Percentiles rank a stretch among this genome's conserved stretches.
Evolutionary conservation across 371 early-diverging fungal species (phyloP).

Genomic region (Dentiscutata heterogama): DNA sequence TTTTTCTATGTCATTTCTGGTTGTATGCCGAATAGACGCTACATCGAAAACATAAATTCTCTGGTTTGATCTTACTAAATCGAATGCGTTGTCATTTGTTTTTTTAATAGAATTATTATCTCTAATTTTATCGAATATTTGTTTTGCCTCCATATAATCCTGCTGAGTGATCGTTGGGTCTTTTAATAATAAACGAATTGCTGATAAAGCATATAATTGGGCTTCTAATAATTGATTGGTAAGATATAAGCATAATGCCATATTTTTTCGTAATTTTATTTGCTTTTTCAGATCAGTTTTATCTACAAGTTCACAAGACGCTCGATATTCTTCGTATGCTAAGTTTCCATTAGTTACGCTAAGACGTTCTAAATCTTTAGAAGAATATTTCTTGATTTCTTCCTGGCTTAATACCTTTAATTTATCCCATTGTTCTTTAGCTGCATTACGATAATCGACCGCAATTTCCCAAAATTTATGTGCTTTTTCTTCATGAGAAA

Average conservation of each 20-base stretch:
- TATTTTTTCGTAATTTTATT: neutral
- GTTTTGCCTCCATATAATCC: too few species aligned
- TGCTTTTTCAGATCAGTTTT: neutral
- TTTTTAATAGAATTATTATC: too few species aligned
- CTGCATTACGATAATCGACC: conserved; percentile 18
- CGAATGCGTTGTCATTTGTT: too few species aligned
- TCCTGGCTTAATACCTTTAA: neutral
- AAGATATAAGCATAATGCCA: neutral
- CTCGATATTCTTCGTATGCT: neutral
- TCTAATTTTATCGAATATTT: conserved; percentile 9
- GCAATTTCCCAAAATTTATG: conserved; percentile 3
- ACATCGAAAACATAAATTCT: too few species aligned
- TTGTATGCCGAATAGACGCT: too few species aligned
- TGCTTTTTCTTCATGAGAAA: too few species aligned
- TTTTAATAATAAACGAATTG: too few species aligned
- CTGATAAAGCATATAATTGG: neutral
- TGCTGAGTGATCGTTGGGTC: too few species aligned
- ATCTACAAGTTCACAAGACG: conserved; percentile 2
- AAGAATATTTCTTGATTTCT: neutral
- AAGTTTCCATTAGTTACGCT: neutral
- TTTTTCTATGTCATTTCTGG: too few species aligned
- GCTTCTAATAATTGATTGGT: neutral
- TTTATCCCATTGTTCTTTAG: neutral
- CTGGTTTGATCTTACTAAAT: too few species aligned
- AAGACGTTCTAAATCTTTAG: neutral